phyloP scores from a whole-genome alignment of 768 basidiomycete genomes.

The Crepidotus variabilis region DNA sequence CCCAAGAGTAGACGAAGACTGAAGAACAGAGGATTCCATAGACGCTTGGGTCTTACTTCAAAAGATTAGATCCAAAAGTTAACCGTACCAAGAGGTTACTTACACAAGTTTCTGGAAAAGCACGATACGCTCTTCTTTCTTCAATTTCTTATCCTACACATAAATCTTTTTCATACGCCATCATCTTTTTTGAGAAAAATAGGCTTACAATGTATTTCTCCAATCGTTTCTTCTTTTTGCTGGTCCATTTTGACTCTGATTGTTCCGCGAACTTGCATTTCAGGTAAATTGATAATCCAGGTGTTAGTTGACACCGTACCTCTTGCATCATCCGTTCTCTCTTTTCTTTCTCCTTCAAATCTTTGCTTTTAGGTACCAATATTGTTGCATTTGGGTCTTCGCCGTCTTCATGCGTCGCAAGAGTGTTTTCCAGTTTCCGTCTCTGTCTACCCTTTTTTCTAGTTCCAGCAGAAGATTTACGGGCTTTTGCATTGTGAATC shows the following conservation, averaged over 20 bases:
- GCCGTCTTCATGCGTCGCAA: slow-evolving; percentile 12
- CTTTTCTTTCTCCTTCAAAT: slow-evolving; percentile 56
- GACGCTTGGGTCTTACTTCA: slow-evolving; percentile 75
- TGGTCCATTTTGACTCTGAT: slow-evolving; percentile 69
- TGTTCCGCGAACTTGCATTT: slow-evolving; percentile 40
- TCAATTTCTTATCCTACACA: slow-evolving; percentile 82
- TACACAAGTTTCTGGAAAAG: slow-evolving; percentile 84
- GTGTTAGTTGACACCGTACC: slow-evolving; percentile 29
- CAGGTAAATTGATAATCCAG: slow-evolving; percentile 3
- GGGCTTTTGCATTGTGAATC: slow-evolving; percentile 63
- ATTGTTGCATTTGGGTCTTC: slow-evolving; percentile 57
- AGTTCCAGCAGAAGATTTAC: slow-evolving; percentile 55
- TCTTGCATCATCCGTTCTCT: slow-evolving; percentile 59
- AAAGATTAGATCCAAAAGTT: slow-evolving; percentile 18
- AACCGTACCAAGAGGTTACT: slow-evolving; percentile 23
- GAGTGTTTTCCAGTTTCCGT: slow-evolving; percentile 17
- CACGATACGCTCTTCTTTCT: slow-evolving; percentile 77
- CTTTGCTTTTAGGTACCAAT: slow-evolving; percentile 52
- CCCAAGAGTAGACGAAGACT: slow-evolving; percentile 82
- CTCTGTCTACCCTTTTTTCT: slow-evolving; percentile 58
- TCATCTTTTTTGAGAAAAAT: background rate
- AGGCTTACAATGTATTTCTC: slow-evolving; percentile 82
- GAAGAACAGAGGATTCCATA: slow-evolving; percentile 54
- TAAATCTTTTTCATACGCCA: slow-evolving; percentile 2
- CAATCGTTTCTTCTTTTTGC: slow-evolving; percentile 83